Base-by-base conservation (phyloP, 2,329 filamentous ascomycete species). In the Cladosporium halotolerans region DNA sequence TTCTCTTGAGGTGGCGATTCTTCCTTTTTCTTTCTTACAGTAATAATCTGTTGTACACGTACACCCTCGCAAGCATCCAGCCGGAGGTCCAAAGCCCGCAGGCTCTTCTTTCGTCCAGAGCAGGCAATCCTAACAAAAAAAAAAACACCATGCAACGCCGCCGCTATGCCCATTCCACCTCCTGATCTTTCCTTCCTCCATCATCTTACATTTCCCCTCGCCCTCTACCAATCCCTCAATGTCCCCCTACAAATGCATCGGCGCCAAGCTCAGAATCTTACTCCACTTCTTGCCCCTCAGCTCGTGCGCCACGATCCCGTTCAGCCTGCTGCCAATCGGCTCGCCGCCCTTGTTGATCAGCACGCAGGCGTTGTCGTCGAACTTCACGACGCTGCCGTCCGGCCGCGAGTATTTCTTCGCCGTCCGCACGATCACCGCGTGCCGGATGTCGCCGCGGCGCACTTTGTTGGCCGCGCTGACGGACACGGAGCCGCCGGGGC, bases 291-390 rank as follows among this genome's bases (percentile, higher is more conserved):
- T 93, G 69, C 88, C 83, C 69, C 88, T 84, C 71, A 99, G 73
- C 76, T 99, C 93, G 31, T 84, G 80, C 55, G 90, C 93, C 42
- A 99, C 93, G 42, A 97, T 58, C 79, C 83, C 89, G 72, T 89
- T 95, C 76, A 96, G 82, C 69, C 93, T 85, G 13, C 88, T 90
- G 49, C 93, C 93, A 62, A 99, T 89, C 19, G 93, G 93, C 70
- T 99, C 93, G 41, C 93, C 95, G 9, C 89, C 81, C 80, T 97
- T 99, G 76, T 95, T 97, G 71, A 99, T 87, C 62, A 99, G 77
- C 43, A 99, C 93, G 70, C 93, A 99, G 45, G 93, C 93, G 72
- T 99, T 99, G 74, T 99, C 93, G 73, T 95, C 93, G 71, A 99
- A 99, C 62, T 85, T 85, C 61, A 99, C 85, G 44, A 93, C 84